Base-by-base conservation (phyloP, 83 land plant genomes). In the Isoetes engelmannii region DNA sequence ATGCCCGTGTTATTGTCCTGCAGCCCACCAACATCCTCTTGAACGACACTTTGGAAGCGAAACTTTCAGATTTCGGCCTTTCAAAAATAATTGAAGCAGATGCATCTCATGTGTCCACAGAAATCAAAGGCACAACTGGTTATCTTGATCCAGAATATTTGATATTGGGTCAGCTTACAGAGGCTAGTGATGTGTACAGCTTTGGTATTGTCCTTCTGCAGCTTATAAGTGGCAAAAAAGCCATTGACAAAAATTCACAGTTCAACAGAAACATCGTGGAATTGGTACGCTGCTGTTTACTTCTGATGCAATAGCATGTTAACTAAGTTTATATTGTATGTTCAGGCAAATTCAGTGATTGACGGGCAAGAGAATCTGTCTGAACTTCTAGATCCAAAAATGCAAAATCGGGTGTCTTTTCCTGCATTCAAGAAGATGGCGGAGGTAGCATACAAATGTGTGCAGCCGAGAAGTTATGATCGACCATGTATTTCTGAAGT, bases 51-150 rank as follows among this genome's bases (percentile, higher is more conserved):
- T 48, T 78, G 44, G 59, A 67, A 48, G 85, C 83, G 7, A 79
- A 82, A 71, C 85, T 82, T 5, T 80, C 85, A 19, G 85, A 82
- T 57, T 80, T 82, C 60, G 85, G 85, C 44, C 69, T 82, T 5
- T 82, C 85, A 18, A 68, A 71, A 60, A 54, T 82, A 17, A 53
- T 82, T 44, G 80, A 74, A 44, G 5, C 37, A 15, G 80, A 72
- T 4, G 68, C 64, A 8, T 71, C 79, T 4, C 85, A 82, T 66
- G 61, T 73, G 17, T 75, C 85, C 3, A 82, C 85, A 41, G 85
- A 82, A 67, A 57, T 82, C 8, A 82, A 76, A 53, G 85, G 85
- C 4, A 82, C 85, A 5, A 69, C 71, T 18, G 85, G 85, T 12
- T 82, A 82, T 56, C 51, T 82, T 44, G 85, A 82, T 63, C 85